Evolutionary conservation across 257 asterid species (phyloP).

Genomic region (Buddleja alternifolia): DNA sequence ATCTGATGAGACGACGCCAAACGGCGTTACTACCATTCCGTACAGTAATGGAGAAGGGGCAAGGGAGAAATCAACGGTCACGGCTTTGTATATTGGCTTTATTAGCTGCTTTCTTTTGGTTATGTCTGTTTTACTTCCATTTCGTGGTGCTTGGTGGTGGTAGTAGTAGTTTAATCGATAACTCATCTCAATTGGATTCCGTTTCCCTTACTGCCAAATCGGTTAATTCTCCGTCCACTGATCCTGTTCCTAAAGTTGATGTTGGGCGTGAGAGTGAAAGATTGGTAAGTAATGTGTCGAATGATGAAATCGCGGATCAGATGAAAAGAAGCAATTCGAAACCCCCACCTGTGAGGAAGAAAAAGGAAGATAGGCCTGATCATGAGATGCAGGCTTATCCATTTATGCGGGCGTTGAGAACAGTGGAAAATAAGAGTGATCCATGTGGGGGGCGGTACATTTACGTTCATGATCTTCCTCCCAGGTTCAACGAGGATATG

Average conservation of each 20-base stretch:
- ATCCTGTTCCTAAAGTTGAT: slow-evolving; percentile 18
- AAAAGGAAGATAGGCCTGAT: not conserved
- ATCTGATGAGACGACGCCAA: slow-evolving; percentile 67
- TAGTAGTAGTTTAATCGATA: slow-evolving; percentile 21
- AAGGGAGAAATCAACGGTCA: slow-evolving; percentile 53
- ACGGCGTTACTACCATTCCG: slow-evolving; percentile 35
- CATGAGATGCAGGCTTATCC: slow-evolving; percentile 46
- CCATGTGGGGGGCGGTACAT: slow-evolving; percentile 72
- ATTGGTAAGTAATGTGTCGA: slow-evolving; percentile 4
- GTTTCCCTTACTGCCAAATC: slow-evolving; percentile 28
- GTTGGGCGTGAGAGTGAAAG: slow-evolving; percentile 9
- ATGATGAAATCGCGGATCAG: slow-evolving; percentile 9
- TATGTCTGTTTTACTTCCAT: slow-evolving; percentile 60
- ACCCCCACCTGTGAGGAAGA: slow-evolving; percentile 7
- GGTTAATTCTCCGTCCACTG: slow-evolving; percentile 7
- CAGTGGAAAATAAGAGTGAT: slow-evolving; percentile 74
- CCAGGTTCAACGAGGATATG: slow-evolving; percentile 58
- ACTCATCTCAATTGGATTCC: slow-evolving; percentile 37
- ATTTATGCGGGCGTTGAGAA: slow-evolving; percentile 70
- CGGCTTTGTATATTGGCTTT: slow-evolving; percentile 58
- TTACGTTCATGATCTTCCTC: slow-evolving; percentile 56
- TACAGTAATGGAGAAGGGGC: slow-evolving; percentile 65
- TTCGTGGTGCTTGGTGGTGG: slow-evolving; percentile 48
- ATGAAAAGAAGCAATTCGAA: slow-evolving; percentile 3
- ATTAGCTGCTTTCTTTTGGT: slow-evolving; percentile 65